These are phyloP conservation scores for Trichosporon asahii DNA, from an alignment of 1,284 basidiomycete species.

Conservation along the genomic window DNA sequence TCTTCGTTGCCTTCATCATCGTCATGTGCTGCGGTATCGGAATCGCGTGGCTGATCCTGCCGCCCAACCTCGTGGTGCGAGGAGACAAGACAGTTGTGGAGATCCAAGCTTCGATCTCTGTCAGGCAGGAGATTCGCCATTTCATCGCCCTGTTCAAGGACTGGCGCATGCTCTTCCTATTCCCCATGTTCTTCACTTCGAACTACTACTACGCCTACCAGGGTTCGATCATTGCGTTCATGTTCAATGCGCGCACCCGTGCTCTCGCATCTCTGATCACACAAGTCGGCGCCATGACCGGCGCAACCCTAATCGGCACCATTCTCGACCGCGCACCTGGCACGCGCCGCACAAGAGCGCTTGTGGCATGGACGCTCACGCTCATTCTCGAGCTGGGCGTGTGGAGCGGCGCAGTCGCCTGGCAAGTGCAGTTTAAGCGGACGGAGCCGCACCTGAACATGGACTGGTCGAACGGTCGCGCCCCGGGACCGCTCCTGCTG, in stretches of 20 bases:
- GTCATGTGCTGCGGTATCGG: constrained; percentile 41
- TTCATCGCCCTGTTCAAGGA: constrained; percentile 36
- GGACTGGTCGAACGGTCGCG: background rate
- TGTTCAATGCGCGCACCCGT: constrained; percentile 42
- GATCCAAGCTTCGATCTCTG: constrained; percentile 24
- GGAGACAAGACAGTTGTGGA: constrained; percentile 39
- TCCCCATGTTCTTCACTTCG: constrained; percentile 42
- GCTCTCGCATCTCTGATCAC: constrained; percentile 36
- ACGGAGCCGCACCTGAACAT: background rate
- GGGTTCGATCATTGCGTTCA: constrained; percentile 35
- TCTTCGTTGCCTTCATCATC: constrained; percentile 47
- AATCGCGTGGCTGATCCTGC: constrained; percentile 37
- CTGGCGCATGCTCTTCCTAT: constrained; percentile 36
- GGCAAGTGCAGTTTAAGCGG: constrained; percentile 29
- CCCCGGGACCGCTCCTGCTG: background rate
- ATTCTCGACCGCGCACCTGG: constrained; percentile 38
- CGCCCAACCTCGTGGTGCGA: constrained; percentile 37
- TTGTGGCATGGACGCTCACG: constrained; percentile 30
- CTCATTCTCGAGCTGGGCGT: constrained; percentile 30
- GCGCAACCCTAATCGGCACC: constrained; percentile 41
- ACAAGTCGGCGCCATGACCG: constrained; percentile 40
- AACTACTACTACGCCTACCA: constrained; percentile 45
- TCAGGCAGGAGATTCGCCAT: constrained; percentile 30
- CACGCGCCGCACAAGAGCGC: constrained; percentile 33
- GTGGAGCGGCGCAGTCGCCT: constrained; percentile 35